Conservation (phyloP, 2,329 filamentous ascomycete genomes). For the Clonostachys rosea region DNA sequence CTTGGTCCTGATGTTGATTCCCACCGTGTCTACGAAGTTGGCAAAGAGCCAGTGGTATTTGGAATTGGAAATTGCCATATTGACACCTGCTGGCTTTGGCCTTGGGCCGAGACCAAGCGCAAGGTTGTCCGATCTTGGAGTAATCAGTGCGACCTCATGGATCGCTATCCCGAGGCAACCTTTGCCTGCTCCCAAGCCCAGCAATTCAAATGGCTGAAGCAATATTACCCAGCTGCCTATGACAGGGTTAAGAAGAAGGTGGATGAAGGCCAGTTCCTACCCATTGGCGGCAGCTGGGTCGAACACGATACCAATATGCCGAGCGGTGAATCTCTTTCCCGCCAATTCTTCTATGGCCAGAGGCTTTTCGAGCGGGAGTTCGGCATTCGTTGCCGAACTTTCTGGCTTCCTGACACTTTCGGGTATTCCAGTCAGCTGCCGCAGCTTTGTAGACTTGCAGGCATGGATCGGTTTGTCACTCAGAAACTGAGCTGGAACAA, state of each 20-base stretch:
- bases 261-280: constrained; percentile 85
- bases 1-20: constrained; percentile 79
- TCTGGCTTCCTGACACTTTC: constrained; percentile 98
- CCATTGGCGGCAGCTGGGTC: constrained; percentile 96
- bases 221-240: constrained; percentile 82
- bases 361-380: constrained; percentile 93
- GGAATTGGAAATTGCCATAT: constrained; percentile 97
- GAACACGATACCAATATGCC: constrained; percentile 98
- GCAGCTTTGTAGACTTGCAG: constrained; percentile 88
- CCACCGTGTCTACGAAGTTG: constrained; percentile 75
- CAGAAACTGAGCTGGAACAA: constrained; percentile 99
- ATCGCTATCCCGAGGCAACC: constrained; percentile 87
- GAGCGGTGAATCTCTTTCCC: constrained; percentile 86
- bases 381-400: constrained; percentile 81
- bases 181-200: constrained; percentile 94
- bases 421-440: constrained; percentile 94
- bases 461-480: constrained; percentile 94
- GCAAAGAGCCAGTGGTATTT: constrained; percentile 72
- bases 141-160: constrained; percentile 92
- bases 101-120: constrained; percentile 94
- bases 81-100: constrained; percentile 98
- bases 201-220: constrained; percentile 96
- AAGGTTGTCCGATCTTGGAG: constrained; percentile 96
- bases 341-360: constrained; percentile 94
- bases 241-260: constrained; percentile 90